phyloP scores from a whole-genome alignment of 2,329 filamentous ascomycete species.

The Teratosphaeria zuluensis region DNA sequence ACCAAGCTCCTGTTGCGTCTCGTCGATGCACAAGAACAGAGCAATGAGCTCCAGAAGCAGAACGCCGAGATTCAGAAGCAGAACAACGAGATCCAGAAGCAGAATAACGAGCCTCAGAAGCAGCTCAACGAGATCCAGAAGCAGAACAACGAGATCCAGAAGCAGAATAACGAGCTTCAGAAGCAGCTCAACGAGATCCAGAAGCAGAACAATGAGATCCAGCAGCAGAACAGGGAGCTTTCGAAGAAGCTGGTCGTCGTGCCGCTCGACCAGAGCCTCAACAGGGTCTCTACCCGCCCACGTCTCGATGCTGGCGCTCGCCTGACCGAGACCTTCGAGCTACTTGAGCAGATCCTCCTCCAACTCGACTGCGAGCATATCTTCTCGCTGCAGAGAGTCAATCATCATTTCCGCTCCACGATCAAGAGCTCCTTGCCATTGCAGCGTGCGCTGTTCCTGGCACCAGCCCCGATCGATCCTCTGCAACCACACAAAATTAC shows the following conservation, averaged over 20 bases:
- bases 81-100: not conserved
- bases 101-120: not conserved
- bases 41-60: not conserved
- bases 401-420: not conserved
- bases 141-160: not conserved
- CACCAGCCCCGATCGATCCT: not conserved
- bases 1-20: not conserved
- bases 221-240: no score
- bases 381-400: not conserved
- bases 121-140: not conserved
- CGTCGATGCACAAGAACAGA: not conserved
- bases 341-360: slow-evolving; percentile 7
- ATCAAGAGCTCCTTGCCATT: not conserved
- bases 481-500: not conserved
- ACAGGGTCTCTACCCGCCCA: no score
- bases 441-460: not conserved
- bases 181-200: not conserved
- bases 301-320: slow-evolving; percentile 2
- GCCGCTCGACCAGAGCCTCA: no score
- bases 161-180: not conserved
- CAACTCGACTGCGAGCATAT: slow-evolving; percentile 4
- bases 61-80: not conserved
- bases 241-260: no score
- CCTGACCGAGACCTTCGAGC: slow-evolving; percentile 7
- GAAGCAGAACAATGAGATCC: no score